A percentile compares a stretch with the other conserved stretches of the same genome.
Conservation (phyloP, 2,329 filamentous ascomycete species). For the Dothideomycetidae sp. region DNA sequence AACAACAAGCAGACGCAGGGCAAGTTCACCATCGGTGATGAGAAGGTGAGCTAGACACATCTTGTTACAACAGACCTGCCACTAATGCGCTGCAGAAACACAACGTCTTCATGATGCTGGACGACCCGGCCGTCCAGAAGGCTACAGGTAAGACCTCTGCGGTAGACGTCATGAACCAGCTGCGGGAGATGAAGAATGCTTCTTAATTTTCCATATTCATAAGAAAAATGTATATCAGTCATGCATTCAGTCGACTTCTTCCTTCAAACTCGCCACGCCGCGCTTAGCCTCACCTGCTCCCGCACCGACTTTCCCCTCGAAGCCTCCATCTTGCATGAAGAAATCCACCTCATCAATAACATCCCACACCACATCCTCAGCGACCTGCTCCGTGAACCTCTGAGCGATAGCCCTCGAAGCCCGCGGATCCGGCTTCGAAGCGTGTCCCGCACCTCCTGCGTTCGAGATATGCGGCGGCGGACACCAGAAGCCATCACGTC, state of each 20-base stretch:
- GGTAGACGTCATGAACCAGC: conserved; percentile 67
- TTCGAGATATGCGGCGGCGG: conserved; percentile 48
- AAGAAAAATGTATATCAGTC: neutral
- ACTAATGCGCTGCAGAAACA: conserved; percentile 45
- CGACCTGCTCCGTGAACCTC: conserved; percentile 83
- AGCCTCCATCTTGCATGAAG: conserved; percentile 54
- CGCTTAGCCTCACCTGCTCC: conserved; percentile 14
- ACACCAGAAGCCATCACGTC: conserved; percentile 72
- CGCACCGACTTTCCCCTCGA: conserved; percentile 19
- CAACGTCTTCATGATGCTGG: conserved; percentile 90
- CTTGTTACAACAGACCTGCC: neutral
- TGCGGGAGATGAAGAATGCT: conserved; percentile 79
- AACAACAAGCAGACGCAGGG: conserved; percentile 81
- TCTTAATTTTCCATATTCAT: conserved; percentile 7
- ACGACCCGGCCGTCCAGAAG: conserved; percentile 72
- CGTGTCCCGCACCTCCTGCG: conserved; percentile 3
- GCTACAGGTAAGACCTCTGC: conserved; percentile 68
- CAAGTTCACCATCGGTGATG: conserved; percentile 90
- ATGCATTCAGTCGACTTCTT: conserved; percentile 10
- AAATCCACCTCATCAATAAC: conserved; percentile 90
- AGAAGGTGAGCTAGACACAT: conserved; percentile 53
- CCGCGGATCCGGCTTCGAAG: conserved; percentile 18
- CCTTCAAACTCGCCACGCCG: conserved; percentile 12
- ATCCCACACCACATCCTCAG: conserved; percentile 85
- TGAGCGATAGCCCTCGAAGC: conserved; percentile 51